Conservation (phyloP, 83 land plant genomes). For the Picea engelmannii region DNA sequence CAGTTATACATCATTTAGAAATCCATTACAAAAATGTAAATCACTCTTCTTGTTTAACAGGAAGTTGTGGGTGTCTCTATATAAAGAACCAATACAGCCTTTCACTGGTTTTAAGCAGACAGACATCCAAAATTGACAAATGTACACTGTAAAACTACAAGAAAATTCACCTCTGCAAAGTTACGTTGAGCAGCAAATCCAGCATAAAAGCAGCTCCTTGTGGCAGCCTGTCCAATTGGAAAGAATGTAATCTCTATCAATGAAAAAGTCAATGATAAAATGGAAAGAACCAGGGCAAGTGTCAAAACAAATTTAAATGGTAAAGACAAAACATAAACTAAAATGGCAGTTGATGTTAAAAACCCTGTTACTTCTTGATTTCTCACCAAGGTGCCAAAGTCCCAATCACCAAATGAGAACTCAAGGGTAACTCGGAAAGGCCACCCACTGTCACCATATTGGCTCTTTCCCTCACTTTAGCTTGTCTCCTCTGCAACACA, state of each 20-base stretch:
- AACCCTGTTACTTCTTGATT: neutral
- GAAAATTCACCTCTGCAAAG: constrained; percentile 87
- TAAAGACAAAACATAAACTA: neutral
- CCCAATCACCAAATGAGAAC: too few species aligned
- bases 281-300: neutral
- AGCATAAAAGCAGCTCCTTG: constrained; percentile 98
- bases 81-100: too few species aligned
- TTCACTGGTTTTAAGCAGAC: neutral
- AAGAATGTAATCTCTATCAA: neutral
- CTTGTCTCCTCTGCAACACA: too few species aligned
- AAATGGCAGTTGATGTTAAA: neutral
- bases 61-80: neutral
- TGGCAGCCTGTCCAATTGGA: constrained; percentile 74
- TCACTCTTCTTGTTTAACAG: neutral
- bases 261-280: neutral
- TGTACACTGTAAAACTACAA: neutral
- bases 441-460: too few species aligned
- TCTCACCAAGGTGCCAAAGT: too few species aligned
- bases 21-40: neutral
- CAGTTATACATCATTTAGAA: neutral
- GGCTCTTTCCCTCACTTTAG: too few species aligned
- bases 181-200: constrained; percentile 98
- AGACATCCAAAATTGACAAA: neutral
- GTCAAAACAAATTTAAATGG: neutral
- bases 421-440: too few species aligned